These are phyloP conservation scores for Diaporthe destruens DNA, from an alignment of 2,329 filamentous ascomycete genomes.

Conservation along the genomic window DNA sequence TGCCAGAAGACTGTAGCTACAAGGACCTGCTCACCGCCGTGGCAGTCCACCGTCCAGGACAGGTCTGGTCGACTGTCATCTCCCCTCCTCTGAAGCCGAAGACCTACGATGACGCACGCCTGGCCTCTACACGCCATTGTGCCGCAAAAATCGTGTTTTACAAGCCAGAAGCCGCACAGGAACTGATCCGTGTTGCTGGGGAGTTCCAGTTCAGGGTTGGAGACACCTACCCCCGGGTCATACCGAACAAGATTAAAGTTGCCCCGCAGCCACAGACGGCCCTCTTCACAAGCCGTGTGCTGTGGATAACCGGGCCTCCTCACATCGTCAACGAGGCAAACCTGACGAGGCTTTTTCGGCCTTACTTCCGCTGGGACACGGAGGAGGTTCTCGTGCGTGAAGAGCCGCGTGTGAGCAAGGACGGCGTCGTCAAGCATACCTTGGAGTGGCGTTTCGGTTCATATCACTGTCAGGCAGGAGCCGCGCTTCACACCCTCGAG, in stretches of 20 bases:
- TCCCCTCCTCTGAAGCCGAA: neutral
- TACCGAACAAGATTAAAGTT: slow-evolving; percentile 24
- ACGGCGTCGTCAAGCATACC: neutral
- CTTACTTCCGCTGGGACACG: slow-evolving; percentile 20
- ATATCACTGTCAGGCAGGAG: slow-evolving; percentile 30
- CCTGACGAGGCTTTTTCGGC: neutral
- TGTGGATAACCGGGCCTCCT: slow-evolving; percentile 17
- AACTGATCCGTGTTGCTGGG: neutral
- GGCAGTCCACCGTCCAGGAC: neutral
- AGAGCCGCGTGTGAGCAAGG: no score
- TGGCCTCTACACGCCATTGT: neutral
- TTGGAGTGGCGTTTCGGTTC: slow-evolving; percentile 35
- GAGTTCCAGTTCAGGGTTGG: no score
- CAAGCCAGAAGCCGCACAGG: neutral
- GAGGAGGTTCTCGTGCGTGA: neutral
- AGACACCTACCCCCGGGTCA: no score
- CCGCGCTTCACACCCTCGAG: neutral
- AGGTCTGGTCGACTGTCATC: slow-evolving; percentile 34
- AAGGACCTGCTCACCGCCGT: slow-evolving; percentile 14
- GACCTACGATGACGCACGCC: neutral
- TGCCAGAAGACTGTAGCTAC: slow-evolving; percentile 22
- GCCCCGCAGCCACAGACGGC: neutral
- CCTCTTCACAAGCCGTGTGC: slow-evolving; percentile 15
- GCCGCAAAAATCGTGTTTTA: slow-evolving; percentile 42
- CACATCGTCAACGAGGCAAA: slow-evolving; percentile 1